These are phyloP conservation scores for Saksenaea vasiformis DNA, from an alignment of 371 early-diverging fungal species.

Conservation along the genomic window DNA sequence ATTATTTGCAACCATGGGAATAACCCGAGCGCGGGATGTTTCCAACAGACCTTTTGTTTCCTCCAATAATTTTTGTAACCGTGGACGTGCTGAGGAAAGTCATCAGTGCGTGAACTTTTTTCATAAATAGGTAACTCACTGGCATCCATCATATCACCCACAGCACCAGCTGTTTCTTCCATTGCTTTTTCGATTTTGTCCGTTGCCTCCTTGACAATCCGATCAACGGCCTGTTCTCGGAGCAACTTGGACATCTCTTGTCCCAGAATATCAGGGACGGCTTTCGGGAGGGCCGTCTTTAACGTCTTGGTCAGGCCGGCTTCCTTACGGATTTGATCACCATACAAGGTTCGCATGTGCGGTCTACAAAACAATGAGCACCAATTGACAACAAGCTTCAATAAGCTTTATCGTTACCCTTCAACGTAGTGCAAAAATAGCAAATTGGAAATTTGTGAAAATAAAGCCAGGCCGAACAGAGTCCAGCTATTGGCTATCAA, in stretches of 20 bases:
- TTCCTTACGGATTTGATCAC: conserved; percentile 74
- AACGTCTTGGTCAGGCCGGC: conserved; percentile 76
- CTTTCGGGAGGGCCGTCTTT: conserved; percentile 32
- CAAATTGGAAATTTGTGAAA: conserved; percentile 79
- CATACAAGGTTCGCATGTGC: conserved; percentile 86
- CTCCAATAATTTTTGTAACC: conserved; percentile 59
- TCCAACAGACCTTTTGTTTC: conserved; percentile 58
- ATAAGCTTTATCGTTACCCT: conserved; percentile 30
- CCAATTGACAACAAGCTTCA: not conserved
- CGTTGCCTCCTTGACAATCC: conserved; percentile 60
- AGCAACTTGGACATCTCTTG: conserved; percentile 39
- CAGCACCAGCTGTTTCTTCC: conserved; percentile 58
- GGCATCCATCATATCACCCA: conserved; percentile 45
- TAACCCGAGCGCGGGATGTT: conserved; percentile 45
- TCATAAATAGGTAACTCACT: not conserved
- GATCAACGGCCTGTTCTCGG: conserved; percentile 48
- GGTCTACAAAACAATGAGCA: conserved; percentile 41
- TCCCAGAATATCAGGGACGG: conserved; percentile 34
- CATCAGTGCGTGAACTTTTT: not conserved
- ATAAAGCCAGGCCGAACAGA: conserved; percentile 78
- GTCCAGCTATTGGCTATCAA: conserved; percentile 79
- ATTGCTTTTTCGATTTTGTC: conserved; percentile 62
- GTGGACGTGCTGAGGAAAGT: conserved; percentile 39
- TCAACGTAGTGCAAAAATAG: conserved; percentile 85
- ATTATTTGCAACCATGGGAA: conserved; percentile 46